These are phyloP conservation scores for Delitschia confertaspora DNA, from an alignment of 495 filamentous ascomycete genomes.

Conservation along the genomic window DNA sequence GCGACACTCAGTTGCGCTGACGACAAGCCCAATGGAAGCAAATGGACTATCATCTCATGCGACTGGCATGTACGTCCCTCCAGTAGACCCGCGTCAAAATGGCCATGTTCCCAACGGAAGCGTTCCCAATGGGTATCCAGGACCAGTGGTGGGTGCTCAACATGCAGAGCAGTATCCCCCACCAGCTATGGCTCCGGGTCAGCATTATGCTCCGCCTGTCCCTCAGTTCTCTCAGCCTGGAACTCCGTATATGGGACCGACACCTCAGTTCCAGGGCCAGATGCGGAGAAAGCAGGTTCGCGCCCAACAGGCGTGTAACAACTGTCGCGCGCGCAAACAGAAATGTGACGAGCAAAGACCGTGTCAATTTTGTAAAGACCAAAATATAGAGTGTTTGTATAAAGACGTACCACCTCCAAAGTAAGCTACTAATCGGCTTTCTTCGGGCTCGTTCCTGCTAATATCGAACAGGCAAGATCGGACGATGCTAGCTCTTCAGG, in stretches of 20 bases:
- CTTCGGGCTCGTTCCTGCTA: neutral
- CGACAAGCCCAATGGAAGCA: too few relatives aligned
- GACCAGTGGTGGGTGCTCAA: slow-evolving; percentile 1
- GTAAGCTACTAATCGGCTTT: slow-evolving; percentile 37
- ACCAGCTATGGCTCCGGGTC: slow-evolving; percentile 2
- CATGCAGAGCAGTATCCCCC: slow-evolving; percentile 16
- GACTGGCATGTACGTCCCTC: too few relatives aligned
- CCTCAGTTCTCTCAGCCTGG: neutral
- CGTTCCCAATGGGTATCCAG: slow-evolving; percentile 16
- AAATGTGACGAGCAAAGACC: slow-evolving; percentile 55
- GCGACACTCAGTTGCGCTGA: too few relatives aligned
- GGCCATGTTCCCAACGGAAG: slow-evolving; percentile 20
- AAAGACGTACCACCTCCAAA: slow-evolving; percentile 59
- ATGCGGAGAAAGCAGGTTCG: slow-evolving; percentile 33
- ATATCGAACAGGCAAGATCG: slow-evolving; percentile 33
- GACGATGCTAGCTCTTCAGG: slow-evolving; percentile 33
- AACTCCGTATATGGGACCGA: slow-evolving; percentile 6
- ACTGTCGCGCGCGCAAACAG: slow-evolving; percentile 58
- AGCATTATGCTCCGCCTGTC: slow-evolving; percentile 11
- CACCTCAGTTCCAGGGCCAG: slow-evolving; percentile 1
- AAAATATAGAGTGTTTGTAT: slow-evolving; percentile 53
- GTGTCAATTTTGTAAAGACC: slow-evolving; percentile 43
- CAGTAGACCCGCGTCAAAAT: too few relatives aligned
- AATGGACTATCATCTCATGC: too few relatives aligned
- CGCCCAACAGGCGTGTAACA: slow-evolving; percentile 51